These are phyloP conservation scores for Diplodia mutila DNA, from an alignment of 2,329 filamentous ascomycete genomes.

Conservation along the genomic window DNA sequence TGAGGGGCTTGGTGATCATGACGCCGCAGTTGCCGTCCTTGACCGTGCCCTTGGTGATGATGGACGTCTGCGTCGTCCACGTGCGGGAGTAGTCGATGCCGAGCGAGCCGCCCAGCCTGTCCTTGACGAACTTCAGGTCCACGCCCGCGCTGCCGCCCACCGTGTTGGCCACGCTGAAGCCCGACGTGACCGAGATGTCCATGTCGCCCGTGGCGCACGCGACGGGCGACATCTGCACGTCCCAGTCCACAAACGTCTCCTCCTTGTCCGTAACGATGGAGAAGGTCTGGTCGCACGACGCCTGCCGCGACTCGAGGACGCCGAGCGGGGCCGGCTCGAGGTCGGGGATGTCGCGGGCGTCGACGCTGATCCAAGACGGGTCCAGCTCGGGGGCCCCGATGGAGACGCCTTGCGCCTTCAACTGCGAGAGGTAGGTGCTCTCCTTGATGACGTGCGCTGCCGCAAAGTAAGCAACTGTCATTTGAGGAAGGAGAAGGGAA, in stretches of 20 bases:
- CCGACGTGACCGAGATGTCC: slow-evolving; percentile 38
- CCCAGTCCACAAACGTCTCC: slow-evolving; percentile 45
- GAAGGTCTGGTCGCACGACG: slow-evolving; percentile 19
- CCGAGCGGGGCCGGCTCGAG: background rate
- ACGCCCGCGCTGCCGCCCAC: slow-evolving; percentile 31
- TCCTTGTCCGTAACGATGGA: slow-evolving; percentile 33
- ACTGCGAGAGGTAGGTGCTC: background rate
- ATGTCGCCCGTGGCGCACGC: slow-evolving; percentile 36
- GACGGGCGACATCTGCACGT: slow-evolving; percentile 44
- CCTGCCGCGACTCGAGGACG: background rate
- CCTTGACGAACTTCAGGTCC: slow-evolving; percentile 32
- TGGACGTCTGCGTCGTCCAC: slow-evolving; percentile 32
- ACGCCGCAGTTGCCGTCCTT: background rate
- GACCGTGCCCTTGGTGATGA: background rate
- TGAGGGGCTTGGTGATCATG: slow-evolving; percentile 26
- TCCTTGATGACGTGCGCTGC: slow-evolving; percentile 6
- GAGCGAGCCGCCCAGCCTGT: slow-evolving; percentile 34
- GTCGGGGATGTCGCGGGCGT: background rate
- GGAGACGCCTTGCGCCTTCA: slow-evolving; percentile 15
- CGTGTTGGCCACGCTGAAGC: slow-evolving; percentile 41
- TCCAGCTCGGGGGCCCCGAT: background rate
- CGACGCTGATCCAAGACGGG: background rate
- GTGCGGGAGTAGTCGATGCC: slow-evolving; percentile 35
- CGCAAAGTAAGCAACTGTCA: background rate
- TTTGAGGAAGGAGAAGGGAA: background rate